Conservation (phyloP, 257 asterid genomes). For the Solanum infundibuliforme region DNA sequence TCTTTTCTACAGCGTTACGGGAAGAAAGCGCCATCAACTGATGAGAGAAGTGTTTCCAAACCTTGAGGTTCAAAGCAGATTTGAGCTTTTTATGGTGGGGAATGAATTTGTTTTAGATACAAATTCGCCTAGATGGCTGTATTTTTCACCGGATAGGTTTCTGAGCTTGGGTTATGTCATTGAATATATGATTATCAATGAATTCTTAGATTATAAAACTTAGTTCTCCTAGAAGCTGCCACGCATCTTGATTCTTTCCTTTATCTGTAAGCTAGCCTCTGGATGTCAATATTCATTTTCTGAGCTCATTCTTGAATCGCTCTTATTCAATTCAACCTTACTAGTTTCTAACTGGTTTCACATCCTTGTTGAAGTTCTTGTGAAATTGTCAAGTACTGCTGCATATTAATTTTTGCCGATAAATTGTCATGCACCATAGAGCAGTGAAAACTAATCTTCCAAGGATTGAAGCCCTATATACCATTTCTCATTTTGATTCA, state of each 20-base stretch:
- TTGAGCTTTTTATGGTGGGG: conserved; percentile 16
- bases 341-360: background rate
- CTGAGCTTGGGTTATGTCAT: conserved; percentile 9
- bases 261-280: background rate
- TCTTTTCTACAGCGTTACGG: conserved; percentile 69
- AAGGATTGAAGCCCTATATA: background rate
- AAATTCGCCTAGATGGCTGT: conserved; percentile 7
- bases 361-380: background rate
- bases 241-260: background rate
- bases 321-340: background rate
- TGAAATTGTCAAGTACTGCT: background rate
- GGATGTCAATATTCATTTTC: background rate
- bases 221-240: background rate
- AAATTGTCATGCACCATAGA: background rate
- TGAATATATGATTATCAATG: conserved; percentile 7
- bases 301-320: background rate
- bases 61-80: conserved; percentile 40
- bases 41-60: conserved; percentile 41
- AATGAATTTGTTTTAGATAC: conserved; percentile 15
- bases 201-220: background rate
- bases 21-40: conserved; percentile 54
- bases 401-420: background rate
- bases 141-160: conserved; percentile 4
- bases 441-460: background rate
- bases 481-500: background rate